Base-by-base conservation (phyloP, 345 rosid species). In the Aurinia saxatilis region DNA sequence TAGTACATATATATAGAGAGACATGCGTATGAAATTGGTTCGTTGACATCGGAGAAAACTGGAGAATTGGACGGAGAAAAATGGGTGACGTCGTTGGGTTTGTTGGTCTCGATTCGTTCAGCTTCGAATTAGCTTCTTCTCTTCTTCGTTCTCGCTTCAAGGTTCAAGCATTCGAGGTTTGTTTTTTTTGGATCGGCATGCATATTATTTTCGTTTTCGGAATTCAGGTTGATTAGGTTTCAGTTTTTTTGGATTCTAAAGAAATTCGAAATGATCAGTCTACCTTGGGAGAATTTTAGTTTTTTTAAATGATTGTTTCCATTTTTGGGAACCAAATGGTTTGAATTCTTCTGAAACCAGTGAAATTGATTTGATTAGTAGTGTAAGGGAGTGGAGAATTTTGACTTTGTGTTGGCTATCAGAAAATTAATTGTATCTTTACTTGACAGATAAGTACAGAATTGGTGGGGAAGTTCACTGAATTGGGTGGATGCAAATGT, bases 151-250 rank as follows among this genome's bases (percentile, higher is more conserved):
- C 85, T 61, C 91, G 98, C 57, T 84, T 74, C 65, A 72, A 37
- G 46, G 79, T 85, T 60, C 83, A 84, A 72, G 95, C 95, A 30
- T 85, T 82, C 53, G 85, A 87, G 87, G 97, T 87, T 11, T 15
- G 29, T 25, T 11, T 30, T 39, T 50, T 53, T 25, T 5, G 16
- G 47, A 58, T 58, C 53, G 35, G 11, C 56, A 23, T 58, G 16
- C 18, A 5, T 59, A 11, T 58, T 3, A 2, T 25, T n/a, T n/a
- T n/a, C 0, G 8, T 30, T 67, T 56, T 27, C 6, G 4, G 44
- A 30, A 5, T 25, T 47, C 12, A 17, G 27, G 23, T 37, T 37
- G 50, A 53, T 56, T 41, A 19, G 50, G 37, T 37, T 50, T 33
- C 25, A 7, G 5, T 2, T 8, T 16, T 29, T n/a, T 7, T 45